Evolutionary conservation across 768 basidiomycete genomes (phyloP).

Genomic region (Trametes sanguinea): DNA sequence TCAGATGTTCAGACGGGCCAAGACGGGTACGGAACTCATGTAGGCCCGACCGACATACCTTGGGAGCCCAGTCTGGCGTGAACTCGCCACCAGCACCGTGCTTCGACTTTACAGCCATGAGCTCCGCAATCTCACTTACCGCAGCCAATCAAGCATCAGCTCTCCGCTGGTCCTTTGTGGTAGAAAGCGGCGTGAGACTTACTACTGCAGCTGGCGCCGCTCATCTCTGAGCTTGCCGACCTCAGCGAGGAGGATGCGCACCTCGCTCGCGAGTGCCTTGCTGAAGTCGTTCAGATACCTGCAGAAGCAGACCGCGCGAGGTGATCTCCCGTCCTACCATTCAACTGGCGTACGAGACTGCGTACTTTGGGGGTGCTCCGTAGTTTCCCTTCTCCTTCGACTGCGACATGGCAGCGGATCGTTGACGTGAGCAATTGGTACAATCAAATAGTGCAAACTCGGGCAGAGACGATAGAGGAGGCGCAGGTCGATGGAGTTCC

Average conservation of each 20-base stretch:
- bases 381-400: constrained; percentile 18
- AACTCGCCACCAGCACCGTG: constrained; percentile 81
- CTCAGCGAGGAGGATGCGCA: constrained; percentile 61
- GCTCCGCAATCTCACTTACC: constrained; percentile 76
- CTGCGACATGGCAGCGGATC: constrained; percentile 16
- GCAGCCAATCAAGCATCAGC: not conserved
- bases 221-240: constrained; percentile 64
- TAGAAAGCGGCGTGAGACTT: constrained; percentile 25
- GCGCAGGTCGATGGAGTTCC: constrained; percentile 2
- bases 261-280: constrained; percentile 61
- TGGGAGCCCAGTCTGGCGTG: constrained; percentile 70
- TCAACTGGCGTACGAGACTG: constrained; percentile 3
- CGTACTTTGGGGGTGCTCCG: constrained; percentile 22
- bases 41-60: constrained; percentile 40
- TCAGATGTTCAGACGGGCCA: constrained; percentile 25
- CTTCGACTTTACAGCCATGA: constrained; percentile 82
- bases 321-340: constrained; percentile 13
- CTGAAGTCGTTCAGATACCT: constrained; percentile 63
- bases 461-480: not conserved
- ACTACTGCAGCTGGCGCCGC: constrained; percentile 59
- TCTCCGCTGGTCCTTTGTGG: not conserved
- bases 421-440: not conserved
- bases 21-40: not conserved
- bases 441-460: not conserved
- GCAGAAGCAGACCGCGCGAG: constrained; percentile 11